Base-by-base conservation (phyloP, 1,284 basidiomycete genomes). In the Inonotus obliquus region DNA sequence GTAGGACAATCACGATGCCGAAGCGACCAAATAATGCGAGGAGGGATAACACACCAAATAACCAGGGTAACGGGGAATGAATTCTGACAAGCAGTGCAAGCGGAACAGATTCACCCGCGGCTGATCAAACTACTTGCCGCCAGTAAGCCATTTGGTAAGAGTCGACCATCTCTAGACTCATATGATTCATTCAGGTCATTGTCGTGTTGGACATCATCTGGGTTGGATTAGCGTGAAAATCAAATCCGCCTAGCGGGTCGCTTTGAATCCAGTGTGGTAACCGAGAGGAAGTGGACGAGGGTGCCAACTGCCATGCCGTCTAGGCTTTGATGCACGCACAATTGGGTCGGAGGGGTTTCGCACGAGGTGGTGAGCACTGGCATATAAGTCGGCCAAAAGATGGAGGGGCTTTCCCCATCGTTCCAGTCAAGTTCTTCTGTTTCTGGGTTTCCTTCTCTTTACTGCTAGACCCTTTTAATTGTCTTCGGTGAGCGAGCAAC, bases 381-480 rank as follows among this genome's bases (percentile, higher is more conserved):
- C 56, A 29, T 35, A 60, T 60, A 60, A 60, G 48, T 29, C 27
- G 39, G n/a, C 11, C 9, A 45, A 37, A 19, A 47, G 21, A 11
- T n/a, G n/a, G 19, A 32, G 35, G 7, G 6, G 35, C 35, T 47
- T 48, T 54, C 32, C 39, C 45, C 55, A 44, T 48, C 44, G 55
- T 52, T 58, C 57, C 61, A 45, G 51, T 45, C 51, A 27, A 38
- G 35, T 56, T 54, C 45, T 55, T 51, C 45, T 55, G 49, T 59
- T 59, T 56, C 57, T 37, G 29, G 29, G 38, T 59, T 49, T 41
- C 59, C 52, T 63, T 54, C 57, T 63, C 53, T 55, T 38, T 59
- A 63, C 59, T 55, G 54, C 57, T 63, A 63, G 23, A 59, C 35
- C 57, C 53, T 56, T 59, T 54, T 63, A 59, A 59, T 55, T 55